A percentile compares a stretch with the other conserved stretches of the same genome.
phyloP scores from a whole-genome alignment of 2,329 filamentous ascomycete genomes.

The Paecilomyces niveus region DNA sequence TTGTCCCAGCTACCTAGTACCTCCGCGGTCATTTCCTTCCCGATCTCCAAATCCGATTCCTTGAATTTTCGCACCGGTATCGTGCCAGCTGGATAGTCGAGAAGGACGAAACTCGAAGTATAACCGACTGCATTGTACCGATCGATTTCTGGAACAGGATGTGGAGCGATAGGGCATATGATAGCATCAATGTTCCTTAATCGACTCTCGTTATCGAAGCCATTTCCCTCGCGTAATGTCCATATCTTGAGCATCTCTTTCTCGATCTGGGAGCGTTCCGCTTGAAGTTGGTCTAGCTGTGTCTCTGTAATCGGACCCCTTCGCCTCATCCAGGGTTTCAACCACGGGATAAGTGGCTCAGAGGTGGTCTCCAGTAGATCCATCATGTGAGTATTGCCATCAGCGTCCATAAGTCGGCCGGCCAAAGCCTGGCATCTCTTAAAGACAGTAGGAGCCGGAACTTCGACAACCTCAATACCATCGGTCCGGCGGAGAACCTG shows the following conservation, averaged over 20 bases:
- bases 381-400: conserved; percentile 51
- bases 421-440: conserved; percentile 50
- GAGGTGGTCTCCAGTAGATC: conserved; percentile 48
- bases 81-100: conserved; percentile 55
- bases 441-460: conserved; percentile 47
- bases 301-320: conserved; percentile 41
- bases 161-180: conserved; percentile 57
- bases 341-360: conserved; percentile 56
- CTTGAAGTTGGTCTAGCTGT: conserved; percentile 47
- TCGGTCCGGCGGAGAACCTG: conserved; percentile 21
- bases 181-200: conserved; percentile 50
- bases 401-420: conserved; percentile 52
- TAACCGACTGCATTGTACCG: conserved; percentile 57
- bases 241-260: conserved; percentile 53
- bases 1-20: conserved; percentile 53
- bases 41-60: conserved; percentile 43
- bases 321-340: conserved; percentile 45
- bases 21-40: conserved; percentile 35
- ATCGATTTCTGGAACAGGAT: conserved; percentile 57
- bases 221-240: conserved; percentile 23
- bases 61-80: conserved; percentile 49
- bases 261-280: conserved; percentile 45
- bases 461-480: conserved; percentile 52
- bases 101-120: conserved; percentile 53
- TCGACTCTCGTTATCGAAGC: conserved; percentile 25